Percentiles rank a stretch among this genome's conserved stretches.
Conservation (phyloP, 441 rosid species). For the Euphorbia neoarborescens region DNA sequence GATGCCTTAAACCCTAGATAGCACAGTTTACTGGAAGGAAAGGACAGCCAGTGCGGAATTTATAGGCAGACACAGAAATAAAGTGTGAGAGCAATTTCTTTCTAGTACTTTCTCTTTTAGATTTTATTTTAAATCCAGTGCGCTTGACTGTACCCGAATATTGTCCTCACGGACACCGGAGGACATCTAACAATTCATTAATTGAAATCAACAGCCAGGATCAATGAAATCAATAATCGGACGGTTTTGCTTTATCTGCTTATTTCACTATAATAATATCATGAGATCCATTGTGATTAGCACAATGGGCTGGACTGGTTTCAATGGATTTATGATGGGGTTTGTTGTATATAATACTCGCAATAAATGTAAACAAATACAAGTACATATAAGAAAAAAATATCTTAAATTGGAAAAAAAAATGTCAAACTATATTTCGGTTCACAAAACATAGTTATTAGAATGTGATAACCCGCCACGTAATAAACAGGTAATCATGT, state of each 20-base stretch:
- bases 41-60: background rate
- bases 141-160: background rate
- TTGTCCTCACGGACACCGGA: background rate
- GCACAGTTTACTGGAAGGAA: background rate
- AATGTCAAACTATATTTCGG: too few relatives aligned
- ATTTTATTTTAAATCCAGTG: background rate
- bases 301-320: background rate
- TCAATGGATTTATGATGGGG: background rate
- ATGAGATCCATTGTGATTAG: background rate
- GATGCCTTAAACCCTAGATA: conserved; percentile 13
- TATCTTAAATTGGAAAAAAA: too few relatives aligned
- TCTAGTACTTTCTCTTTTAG: conserved; percentile 4
- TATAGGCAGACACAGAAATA: conserved; percentile 8
- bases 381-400: too few relatives aligned
- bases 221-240: background rate
- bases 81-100: conserved; percentile 1
- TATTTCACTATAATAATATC: background rate
- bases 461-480: too few relatives aligned
- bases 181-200: background rate
- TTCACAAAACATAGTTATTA: too few relatives aligned
- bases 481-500: too few relatives aligned
- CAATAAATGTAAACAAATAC: too few relatives aligned
- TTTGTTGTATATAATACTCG: too few relatives aligned
- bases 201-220: background rate
- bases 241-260: background rate